Evolutionary conservation across 78 protist genomes (phyloP).

Genomic region (Dictyostelium purpureum): DNA sequence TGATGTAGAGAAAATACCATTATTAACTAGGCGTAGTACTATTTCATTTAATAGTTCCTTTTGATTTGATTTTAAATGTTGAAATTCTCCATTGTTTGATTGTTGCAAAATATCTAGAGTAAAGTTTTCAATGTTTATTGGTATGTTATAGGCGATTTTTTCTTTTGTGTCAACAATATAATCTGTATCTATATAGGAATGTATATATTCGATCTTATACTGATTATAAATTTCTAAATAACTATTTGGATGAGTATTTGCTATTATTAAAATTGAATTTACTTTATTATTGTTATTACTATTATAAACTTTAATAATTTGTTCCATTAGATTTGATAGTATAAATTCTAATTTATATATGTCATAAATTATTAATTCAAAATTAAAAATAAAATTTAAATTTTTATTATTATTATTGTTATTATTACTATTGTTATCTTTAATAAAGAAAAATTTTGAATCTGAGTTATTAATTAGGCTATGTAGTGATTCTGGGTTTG

Average conservation of each 20-base stretch:
- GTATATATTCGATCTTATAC: background rate
- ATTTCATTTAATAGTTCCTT: background rate
- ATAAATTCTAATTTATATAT: background rate
- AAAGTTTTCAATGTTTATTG: background rate
- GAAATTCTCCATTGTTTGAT: too few species aligned
- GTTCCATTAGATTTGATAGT: background rate
- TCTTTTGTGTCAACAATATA: background rate
- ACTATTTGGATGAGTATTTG: background rate
- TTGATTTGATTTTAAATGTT: too few species aligned
- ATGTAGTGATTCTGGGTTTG: background rate
- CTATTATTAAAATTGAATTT: background rate
- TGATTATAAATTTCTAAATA: background rate
- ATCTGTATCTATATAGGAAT: background rate
- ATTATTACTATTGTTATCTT: background rate
- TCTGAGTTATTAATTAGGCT: background rate
- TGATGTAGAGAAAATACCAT: background rate
- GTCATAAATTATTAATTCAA: slow-evolving; percentile 3
- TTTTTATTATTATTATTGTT: background rate
- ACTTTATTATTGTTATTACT: background rate
- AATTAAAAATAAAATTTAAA: too few species aligned
- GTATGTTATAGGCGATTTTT: background rate
- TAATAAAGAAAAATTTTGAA: background rate
- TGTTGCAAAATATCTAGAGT: background rate
- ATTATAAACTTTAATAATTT: background rate
- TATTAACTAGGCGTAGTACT: background rate